phyloP scores from a whole-genome alignment of 306 rosid genomes.

The Dalbergia oliveri region DNA sequence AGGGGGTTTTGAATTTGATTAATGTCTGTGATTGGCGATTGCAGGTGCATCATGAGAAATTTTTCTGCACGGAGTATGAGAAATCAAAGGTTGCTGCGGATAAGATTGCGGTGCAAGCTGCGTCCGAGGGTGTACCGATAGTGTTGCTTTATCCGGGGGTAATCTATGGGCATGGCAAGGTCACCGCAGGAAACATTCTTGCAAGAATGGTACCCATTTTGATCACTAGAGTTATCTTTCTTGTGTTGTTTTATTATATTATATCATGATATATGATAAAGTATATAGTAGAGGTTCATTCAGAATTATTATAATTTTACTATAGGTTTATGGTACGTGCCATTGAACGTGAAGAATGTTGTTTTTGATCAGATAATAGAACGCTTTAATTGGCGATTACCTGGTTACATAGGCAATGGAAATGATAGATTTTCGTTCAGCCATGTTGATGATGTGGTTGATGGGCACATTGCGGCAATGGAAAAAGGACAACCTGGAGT shows the following conservation, averaged over 20 bases:
- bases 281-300: not conserved
- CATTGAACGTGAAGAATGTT: constrained; percentile 1
- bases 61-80: constrained; percentile 93
- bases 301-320: not conserved
- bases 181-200: constrained; percentile 84
- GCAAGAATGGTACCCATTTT: constrained; percentile 65
- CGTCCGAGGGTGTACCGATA: constrained; percentile 70
- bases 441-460: constrained; percentile 89
- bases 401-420: constrained; percentile 86
- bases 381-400: constrained; percentile 84
- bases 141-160: constrained; percentile 88
- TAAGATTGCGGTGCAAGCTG: constrained; percentile 79
- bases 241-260: not conserved
- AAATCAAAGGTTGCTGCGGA: constrained; percentile 80
- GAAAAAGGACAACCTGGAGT: constrained; percentile 63
- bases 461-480: constrained; percentile 85
- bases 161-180: constrained; percentile 86
- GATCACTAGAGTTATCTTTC: not conserved
- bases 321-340: not conserved
- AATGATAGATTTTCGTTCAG: constrained; percentile 75
- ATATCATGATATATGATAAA: not conserved
- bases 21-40: not conserved
- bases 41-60: constrained; percentile 77
- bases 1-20: not conserved
- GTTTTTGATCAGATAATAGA: constrained; percentile 66